Conservation (phyloP, 208 protist species). For the Porcisia deanei region DNA sequence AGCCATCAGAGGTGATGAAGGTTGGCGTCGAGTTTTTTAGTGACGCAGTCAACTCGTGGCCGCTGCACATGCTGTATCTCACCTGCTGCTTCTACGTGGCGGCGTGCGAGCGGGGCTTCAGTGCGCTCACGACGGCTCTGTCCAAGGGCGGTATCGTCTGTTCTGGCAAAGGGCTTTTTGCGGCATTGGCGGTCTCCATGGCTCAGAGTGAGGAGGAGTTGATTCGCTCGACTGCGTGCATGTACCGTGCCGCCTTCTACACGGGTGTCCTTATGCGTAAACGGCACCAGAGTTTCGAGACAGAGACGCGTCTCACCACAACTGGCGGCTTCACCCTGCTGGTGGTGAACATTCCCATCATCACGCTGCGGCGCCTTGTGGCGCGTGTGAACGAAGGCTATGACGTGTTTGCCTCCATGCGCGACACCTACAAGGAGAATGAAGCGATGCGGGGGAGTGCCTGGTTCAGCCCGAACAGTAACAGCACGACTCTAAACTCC, state of each 20-base stretch:
- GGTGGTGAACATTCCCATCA: constrained; percentile 74
- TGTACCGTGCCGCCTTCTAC: constrained; percentile 71
- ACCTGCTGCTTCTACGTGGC: constrained; percentile 72
- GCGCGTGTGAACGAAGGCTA: constrained; percentile 57
- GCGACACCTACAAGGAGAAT: not conserved
- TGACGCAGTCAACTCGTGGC: constrained; percentile 69
- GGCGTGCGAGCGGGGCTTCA: constrained; percentile 47
- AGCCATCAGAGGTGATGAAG: constrained; percentile 28
- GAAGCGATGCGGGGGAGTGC: not conserved
- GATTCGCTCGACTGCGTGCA: constrained; percentile 41
- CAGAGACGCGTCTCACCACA: constrained; percentile 26
- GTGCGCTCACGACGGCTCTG: constrained; percentile 37
- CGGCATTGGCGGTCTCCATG: constrained; percentile 73
- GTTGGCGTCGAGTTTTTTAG: constrained; percentile 62
- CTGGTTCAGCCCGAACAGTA: not conserved
- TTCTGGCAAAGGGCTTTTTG: constrained; percentile 72
- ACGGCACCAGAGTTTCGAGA: constrained; percentile 34
- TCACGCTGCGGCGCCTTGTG: constrained; percentile 57
- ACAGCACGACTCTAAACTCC: not conserved
- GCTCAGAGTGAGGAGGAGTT: constrained; percentile 48
- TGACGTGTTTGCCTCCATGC: constrained; percentile 20
- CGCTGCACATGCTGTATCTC: constrained; percentile 69
- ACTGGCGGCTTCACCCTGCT: constrained; percentile 54
- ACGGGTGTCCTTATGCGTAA: constrained; percentile 52
- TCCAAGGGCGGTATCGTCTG: constrained; percentile 44